Evolutionary conservation across 192 early-diverging fungal genomes (phyloP), one percentile per base, ranked within the genome.

Genomic region (Backusella morwellensis): DNA sequence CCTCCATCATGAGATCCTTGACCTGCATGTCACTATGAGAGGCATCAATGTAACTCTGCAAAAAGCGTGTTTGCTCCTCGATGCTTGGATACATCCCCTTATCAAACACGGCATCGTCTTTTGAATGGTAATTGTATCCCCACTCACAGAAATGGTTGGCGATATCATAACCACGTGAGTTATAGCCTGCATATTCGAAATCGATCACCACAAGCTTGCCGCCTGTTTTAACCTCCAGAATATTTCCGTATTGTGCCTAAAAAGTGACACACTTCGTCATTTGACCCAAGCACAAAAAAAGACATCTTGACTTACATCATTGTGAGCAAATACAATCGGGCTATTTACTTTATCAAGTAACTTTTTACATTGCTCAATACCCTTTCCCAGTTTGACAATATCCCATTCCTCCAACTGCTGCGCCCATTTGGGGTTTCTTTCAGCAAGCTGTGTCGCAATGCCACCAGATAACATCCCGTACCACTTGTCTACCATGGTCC

Each of bases 71-170:
- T 44, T 89, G 90, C 68, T 95, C 81, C 2, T 76, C 75, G 12
- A 72, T 34, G 12, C 76, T 88, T 17, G 94, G 94, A 74, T 90
- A 94, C 21, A 41, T 68, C 8, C 38, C 32, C 0, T 79, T 70
- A 36, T 90, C 78, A 1, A 92, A 54, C 4, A 85, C 17, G 74
- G 90, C 77, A 38, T 87, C 71, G 1, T 72, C 11, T 29, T 75
- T 70, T n/a, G 86, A 79, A 72, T 94, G 92, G 79, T 96, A 96
- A 76, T 96, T 88, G 19, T 89, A 90, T 70, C 84, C 89, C 93
- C 93, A 95, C 63, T 95, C 94, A 80, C 93, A 94, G 70, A 93
- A 94, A 66, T 94, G 93, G 73, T 95, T 95, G 35, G 87, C 92
- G 63, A 95, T 91, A 34, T 95, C 94, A 47, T 90, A 94, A 21